Conservation (phyloP, 2,329 filamentous ascomycete species). For the Hymenoscyphus occultus region DNA sequence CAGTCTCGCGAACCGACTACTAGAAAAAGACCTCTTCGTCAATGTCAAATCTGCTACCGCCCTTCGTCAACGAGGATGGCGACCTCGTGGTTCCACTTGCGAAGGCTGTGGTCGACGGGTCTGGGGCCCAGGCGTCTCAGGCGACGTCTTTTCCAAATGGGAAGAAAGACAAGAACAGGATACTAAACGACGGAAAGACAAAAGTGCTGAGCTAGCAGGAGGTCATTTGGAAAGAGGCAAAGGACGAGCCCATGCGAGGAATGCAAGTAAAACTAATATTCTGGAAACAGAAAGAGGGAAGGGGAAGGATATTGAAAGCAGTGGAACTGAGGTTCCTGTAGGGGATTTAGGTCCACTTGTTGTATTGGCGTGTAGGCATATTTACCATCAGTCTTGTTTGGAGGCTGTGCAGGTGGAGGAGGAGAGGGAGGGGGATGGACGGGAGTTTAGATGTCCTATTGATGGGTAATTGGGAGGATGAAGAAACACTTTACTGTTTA, state of each 20-base stretch:
- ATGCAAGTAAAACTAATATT: conserved; percentile 29
- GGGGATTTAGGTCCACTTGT: conserved; percentile 58
- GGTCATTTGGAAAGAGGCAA: conserved; percentile 39
- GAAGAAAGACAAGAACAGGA: conserved; percentile 57
- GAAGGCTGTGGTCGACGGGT: conserved; percentile 78
- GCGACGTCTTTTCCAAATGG: conserved; percentile 78
- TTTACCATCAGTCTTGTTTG: conserved; percentile 66
- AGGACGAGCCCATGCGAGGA: conserved; percentile 40
- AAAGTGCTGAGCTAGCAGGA: conserved; percentile 34
- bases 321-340: conserved; percentile 37
- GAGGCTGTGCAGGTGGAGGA: conserved; percentile 60
- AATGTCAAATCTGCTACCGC: conserved; percentile 73
- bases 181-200: conserved; percentile 40
- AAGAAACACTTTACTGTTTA: background rate
- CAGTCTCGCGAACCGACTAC: conserved; percentile 75
- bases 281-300: conserved; percentile 22
- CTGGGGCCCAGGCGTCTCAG: conserved; percentile 85
- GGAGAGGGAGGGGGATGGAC: conserved; percentile 49
- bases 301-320: conserved; percentile 38
- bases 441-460: conserved; percentile 38
- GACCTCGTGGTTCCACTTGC: conserved; percentile 80
- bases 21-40: conserved; percentile 85
- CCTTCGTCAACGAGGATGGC: conserved; percentile 82
- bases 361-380: conserved; percentile 67
- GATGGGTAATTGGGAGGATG: conserved; percentile 36